These are phyloP conservation scores for Kandelia obovata DNA, from an alignment of 345 rosid genomes.

Conservation along the genomic window DNA sequence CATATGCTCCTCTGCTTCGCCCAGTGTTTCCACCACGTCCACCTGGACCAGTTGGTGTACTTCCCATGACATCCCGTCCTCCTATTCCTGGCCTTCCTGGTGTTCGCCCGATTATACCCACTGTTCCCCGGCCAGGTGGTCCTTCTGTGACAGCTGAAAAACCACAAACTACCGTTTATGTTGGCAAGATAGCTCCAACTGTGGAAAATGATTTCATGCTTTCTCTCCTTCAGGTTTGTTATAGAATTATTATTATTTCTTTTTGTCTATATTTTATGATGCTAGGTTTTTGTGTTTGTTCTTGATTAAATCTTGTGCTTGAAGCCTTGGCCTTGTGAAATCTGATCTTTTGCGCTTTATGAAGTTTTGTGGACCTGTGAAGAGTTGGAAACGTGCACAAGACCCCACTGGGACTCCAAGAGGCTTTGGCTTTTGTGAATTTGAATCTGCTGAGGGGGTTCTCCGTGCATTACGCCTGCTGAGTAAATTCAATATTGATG, in stretches of 20 bases:
- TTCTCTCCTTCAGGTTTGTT: slow-evolving; percentile 65
- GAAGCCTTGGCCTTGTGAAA: neutral
- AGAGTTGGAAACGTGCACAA: slow-evolving; percentile 85
- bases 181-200: slow-evolving; percentile 88
- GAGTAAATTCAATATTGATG: slow-evolving; percentile 80
- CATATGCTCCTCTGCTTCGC: slow-evolving; percentile 69
- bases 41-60: slow-evolving; percentile 59
- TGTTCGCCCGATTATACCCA: slow-evolving; percentile 68
- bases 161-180: slow-evolving; percentile 92
- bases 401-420: slow-evolving; percentile 77
- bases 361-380: slow-evolving; percentile 92
- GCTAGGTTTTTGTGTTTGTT: slow-evolving; percentile 6
- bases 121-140: slow-evolving; percentile 65
- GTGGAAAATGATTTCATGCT: slow-evolving; percentile 90
- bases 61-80: slow-evolving; percentile 62
- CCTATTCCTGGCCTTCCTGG: slow-evolving; percentile 64
- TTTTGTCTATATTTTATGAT: slow-evolving; percentile 1
- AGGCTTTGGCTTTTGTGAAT: slow-evolving; percentile 95
- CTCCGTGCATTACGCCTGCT: slow-evolving; percentile 90
- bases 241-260: slow-evolving; percentile 1
- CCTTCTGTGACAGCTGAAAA: slow-evolving; percentile 68
- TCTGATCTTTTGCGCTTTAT: slow-evolving; percentile 17
- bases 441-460: slow-evolving; percentile 93
- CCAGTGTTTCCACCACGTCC: slow-evolving; percentile 83
- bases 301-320: neutral